phyloP scores from a whole-genome alignment of 164 flowering plant genomes.

The Piper longum region DNA sequence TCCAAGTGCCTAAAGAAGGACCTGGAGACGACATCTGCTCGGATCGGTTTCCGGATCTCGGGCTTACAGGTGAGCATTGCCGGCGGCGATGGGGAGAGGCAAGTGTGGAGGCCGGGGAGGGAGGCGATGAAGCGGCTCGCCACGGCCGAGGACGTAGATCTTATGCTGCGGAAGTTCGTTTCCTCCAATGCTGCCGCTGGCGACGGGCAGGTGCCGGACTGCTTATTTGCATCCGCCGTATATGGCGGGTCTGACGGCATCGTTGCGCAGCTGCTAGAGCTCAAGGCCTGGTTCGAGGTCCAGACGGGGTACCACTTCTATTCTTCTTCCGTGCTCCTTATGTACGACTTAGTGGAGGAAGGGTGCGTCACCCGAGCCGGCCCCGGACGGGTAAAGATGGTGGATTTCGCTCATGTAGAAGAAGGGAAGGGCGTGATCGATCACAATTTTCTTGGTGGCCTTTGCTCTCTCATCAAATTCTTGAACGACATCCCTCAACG shows the following conservation, averaged over 20 bases:
- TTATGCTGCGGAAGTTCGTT: conserved; percentile 21
- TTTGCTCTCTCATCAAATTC: conserved; percentile 81
- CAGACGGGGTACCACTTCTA: no score
- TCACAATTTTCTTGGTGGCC: conserved; percentile 89
- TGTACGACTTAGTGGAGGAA: background rate
- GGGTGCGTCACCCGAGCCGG: background rate
- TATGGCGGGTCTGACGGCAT: no score
- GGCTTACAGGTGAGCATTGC: conserved; percentile 44
- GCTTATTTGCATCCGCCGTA: no score
- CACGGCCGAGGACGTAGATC: conserved; percentile 27
- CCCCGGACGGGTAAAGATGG: conserved; percentile 37
- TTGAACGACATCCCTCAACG: conserved; percentile 39
- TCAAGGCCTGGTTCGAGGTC: no score
- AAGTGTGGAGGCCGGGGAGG: no score
- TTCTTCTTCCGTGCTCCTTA: background rate
- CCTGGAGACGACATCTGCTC: conserved; percentile 29
- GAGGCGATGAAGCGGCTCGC: conserved; percentile 6
- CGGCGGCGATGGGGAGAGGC: no score
- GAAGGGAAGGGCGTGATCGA: conserved; percentile 71
- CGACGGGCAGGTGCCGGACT: no score
- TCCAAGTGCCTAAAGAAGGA: conserved; percentile 54
- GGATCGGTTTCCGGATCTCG: conserved; percentile 65
- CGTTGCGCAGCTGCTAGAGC: no score
- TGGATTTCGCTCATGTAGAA: conserved; percentile 81
- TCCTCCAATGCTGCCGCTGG: no score